phyloP scores from a whole-genome alignment of 495 filamentous ascomycete genomes.

The Daldinia grandis region DNA sequence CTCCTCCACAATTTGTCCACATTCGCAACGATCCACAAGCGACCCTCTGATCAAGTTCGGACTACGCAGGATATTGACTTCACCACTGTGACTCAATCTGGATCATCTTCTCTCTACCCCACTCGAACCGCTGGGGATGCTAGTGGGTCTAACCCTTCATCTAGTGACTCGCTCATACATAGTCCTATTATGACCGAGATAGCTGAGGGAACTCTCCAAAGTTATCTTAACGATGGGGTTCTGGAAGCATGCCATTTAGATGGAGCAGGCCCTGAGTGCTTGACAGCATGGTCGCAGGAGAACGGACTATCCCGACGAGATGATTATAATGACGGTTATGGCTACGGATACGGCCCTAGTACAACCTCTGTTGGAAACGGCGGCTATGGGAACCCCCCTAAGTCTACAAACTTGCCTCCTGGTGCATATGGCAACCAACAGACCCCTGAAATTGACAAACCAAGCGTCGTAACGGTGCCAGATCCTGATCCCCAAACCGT shows the following conservation, averaged over 20 bases:
- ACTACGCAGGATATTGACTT: not conserved
- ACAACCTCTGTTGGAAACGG: conserved; percentile 13
- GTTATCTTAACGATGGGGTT: not conserved
- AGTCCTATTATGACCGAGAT: conserved; percentile 23
- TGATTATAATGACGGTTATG: conserved; percentile 27
- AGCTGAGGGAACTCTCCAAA: not conserved
- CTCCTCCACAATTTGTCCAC: conserved; percentile 16
- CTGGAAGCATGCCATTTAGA: not conserved
- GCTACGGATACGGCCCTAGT: conserved; percentile 16
- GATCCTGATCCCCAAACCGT: conserved; percentile 20
- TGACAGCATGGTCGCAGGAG: not conserved
- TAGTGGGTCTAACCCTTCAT: not conserved
- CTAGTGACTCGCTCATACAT: not conserved
- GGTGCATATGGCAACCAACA: conserved; percentile 28
- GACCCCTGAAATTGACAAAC: conserved; percentile 15
- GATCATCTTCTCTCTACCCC: not conserved
- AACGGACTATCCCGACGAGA: conserved; percentile 12
- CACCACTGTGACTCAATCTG: not conserved
- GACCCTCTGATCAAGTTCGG: not conserved
- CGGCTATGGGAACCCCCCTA: conserved; percentile 28
- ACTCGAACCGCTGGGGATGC: conserved; percentile 12
- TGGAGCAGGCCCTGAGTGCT: not conserved
- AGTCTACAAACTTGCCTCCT: conserved; percentile 22
- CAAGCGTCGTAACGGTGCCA: conserved; percentile 5
- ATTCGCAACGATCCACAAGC: conserved; percentile 24